Evolutionary conservation across 2,329 filamentous ascomycete species (phyloP).

Genomic region (Hypocreales sp.): DNA sequence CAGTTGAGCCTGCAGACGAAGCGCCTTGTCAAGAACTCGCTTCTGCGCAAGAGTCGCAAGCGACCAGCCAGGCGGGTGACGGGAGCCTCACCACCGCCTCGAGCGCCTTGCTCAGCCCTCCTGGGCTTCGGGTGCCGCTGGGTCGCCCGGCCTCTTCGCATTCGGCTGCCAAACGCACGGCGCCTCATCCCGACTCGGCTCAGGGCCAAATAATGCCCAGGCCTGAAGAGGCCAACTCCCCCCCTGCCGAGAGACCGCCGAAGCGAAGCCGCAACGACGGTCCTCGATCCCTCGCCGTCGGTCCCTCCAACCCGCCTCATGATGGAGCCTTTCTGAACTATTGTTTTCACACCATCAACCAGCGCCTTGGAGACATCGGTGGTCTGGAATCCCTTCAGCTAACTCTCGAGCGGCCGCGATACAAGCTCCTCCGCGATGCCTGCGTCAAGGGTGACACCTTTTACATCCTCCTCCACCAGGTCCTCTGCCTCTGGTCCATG

Average conservation of each 20-base stretch:
- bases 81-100: too few relatives aligned
- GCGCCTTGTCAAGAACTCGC: too few relatives aligned
- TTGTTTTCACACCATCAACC: neutral
- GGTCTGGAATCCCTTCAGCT: conserved; percentile 7
- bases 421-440: conserved; percentile 40
- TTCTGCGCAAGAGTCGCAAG: too few relatives aligned
- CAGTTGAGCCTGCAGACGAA: too few relatives aligned
- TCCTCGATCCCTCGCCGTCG: too few relatives aligned
- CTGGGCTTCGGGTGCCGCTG: too few relatives aligned
- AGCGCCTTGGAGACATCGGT: neutral
- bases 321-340: neutral
- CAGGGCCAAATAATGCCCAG: too few relatives aligned
- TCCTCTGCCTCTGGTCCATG: conserved; percentile 42
- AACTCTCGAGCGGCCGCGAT: conserved; percentile 27
- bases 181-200: neutral
- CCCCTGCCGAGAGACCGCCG: neutral
- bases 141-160: too few relatives aligned
- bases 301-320: too few relatives aligned
- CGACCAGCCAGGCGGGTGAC: too few relatives aligned
- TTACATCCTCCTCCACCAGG: conserved; percentile 50
- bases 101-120: too few relatives aligned
- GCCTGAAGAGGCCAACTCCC: neutral
- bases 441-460: conserved; percentile 40
- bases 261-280: neutral
- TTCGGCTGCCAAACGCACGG: neutral